Evolutionary conservation across 2,329 filamentous ascomycete species (phyloP).

Genomic region (Pseudopyricularia javanii): DNA sequence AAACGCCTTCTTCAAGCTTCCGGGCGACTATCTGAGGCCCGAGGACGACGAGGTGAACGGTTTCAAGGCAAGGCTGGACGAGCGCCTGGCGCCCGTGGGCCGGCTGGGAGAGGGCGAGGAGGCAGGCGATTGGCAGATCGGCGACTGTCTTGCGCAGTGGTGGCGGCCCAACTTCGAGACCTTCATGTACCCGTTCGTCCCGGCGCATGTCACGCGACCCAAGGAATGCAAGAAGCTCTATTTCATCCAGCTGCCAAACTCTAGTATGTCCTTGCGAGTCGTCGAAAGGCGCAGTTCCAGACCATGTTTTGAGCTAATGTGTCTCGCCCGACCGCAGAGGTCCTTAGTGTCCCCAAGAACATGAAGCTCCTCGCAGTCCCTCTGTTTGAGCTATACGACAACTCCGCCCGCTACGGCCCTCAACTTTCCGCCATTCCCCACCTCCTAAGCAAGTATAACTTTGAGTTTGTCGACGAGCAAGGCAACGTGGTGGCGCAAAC

Average conservation of each 20-base stretch:
- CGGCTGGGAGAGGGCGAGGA: conserved; percentile 77
- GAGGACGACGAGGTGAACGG: conserved; percentile 86
- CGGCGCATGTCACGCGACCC: conserved; percentile 85
- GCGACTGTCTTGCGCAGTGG: conserved; percentile 93
- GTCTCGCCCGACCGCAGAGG: conserved; percentile 42
- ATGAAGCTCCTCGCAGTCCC: conserved; percentile 98
- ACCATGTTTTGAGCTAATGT: no score
- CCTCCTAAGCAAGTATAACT: conserved; percentile 87
- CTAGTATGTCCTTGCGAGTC: conserved; percentile 47
- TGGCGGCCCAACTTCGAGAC: conserved; percentile 99
- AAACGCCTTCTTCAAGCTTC: conserved; percentile 98
- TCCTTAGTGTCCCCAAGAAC: conserved; percentile 94
- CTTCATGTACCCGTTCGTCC: conserved; percentile 98
- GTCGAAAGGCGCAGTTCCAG: not conserved
- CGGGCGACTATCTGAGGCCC: conserved; percentile 83
- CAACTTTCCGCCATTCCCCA: conserved; percentile 95
- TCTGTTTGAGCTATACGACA: conserved; percentile 96
- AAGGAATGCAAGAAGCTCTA: conserved; percentile 99
- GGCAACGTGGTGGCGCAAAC: conserved; percentile 79
- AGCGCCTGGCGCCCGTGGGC: conserved; percentile 85
- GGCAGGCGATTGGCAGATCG: conserved; percentile 79
- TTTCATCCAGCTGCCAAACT: conserved; percentile 86
- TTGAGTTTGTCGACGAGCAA: conserved; percentile 91
- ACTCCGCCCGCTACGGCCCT: conserved; percentile 86
- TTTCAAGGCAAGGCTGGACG: conserved; percentile 89